Evolutionary conservation across 202 grass and related monocot species (phyloP), one percentile per base, ranked within the genome.

Genomic region (Miscanthus sacchariflorus): DNA sequence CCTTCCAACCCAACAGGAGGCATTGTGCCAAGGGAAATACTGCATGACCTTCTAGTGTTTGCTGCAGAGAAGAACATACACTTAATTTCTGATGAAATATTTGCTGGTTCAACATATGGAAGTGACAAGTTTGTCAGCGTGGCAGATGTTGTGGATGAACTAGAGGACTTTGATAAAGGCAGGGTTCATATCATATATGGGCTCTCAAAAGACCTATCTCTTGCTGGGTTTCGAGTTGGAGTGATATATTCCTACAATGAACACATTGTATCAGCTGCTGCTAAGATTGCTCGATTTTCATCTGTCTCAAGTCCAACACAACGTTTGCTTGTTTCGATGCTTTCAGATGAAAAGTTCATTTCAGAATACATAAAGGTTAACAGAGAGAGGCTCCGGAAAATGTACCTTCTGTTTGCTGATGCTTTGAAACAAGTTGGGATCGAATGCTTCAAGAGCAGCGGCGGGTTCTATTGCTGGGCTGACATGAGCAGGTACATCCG

Each of bases 171-270:
- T 63, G 93, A 99, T 83, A 95, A 87, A 86, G 92, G 90, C 81
- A 92, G 97, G 81, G 94, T 99, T 84, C 97, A 99, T 89, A 93
- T 99, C 45, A 89, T 99, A 72, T 96, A 99, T 65, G 97, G 97
- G 19, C 56, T 99, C 56, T 99, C 97, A 11, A 96, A 96, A 85
- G 97, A 99, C 25, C 88, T 99, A 27, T 89, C 91, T 71, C 87
- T 99, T 91, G 74, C 94, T 3, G 97, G 92, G 2, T 99, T 93
- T 82, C 89, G 94, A 81, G 91, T 96, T 21, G 97, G 97, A 42
- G 91, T 92, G 19, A 96, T 99, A 80, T 93, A 95, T 81, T 99
- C 97, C 52, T 93, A 84, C 52, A 99, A 99, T 81, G 93, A 95
- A 86, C 88, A 76, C 38, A 90, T 99, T 19, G 56, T 99, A 21